These are phyloP conservation scores for Ananas comosus DNA, from an alignment of 176 grass and related monocot genomes.

Conservation along the genomic window DNA sequence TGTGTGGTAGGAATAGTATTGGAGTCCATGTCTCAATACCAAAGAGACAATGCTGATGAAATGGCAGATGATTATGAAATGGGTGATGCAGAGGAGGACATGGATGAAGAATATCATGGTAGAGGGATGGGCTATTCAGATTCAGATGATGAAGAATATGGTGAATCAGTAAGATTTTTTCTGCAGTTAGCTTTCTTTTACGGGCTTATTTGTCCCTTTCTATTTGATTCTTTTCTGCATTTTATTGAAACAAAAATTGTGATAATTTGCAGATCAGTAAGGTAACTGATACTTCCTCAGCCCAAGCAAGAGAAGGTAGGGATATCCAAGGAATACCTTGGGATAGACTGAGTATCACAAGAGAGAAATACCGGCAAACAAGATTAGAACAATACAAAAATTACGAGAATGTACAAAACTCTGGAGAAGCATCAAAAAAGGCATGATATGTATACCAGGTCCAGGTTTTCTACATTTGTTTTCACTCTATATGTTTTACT, in stretches of 20 bases:
- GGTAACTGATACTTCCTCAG: constrained; percentile 30
- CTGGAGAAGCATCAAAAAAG: constrained; percentile 51
- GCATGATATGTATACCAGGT: constrained; percentile 19
- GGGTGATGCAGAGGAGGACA: constrained; percentile 30
- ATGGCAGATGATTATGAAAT: constrained; percentile 42
- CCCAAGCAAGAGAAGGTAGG: constrained; percentile 52
- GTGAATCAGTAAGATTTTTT: constrained; percentile 40
- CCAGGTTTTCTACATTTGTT: background rate
- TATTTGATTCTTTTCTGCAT: background rate
- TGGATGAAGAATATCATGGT: constrained; percentile 29
- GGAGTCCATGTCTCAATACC: constrained; percentile 37
- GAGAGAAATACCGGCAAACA: constrained; percentile 35
- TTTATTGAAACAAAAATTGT: background rate
- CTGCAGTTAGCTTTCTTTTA: background rate
- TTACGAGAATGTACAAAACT: constrained; percentile 75
- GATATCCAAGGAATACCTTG: constrained; percentile 89
- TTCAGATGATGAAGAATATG: constrained; percentile 55
- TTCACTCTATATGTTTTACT: background rate
- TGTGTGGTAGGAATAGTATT: constrained; percentile 5
- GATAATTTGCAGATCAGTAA: constrained; percentile 28
- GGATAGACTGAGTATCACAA: constrained; percentile 35
- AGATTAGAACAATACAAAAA: constrained; percentile 54
- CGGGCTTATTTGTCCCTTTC: background rate
- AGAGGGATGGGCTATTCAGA: constrained; percentile 34
- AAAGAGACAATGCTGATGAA: constrained; percentile 34